phyloP scores from a whole-genome alignment of 306 rosid species.

The Fagus crenata region DNA sequence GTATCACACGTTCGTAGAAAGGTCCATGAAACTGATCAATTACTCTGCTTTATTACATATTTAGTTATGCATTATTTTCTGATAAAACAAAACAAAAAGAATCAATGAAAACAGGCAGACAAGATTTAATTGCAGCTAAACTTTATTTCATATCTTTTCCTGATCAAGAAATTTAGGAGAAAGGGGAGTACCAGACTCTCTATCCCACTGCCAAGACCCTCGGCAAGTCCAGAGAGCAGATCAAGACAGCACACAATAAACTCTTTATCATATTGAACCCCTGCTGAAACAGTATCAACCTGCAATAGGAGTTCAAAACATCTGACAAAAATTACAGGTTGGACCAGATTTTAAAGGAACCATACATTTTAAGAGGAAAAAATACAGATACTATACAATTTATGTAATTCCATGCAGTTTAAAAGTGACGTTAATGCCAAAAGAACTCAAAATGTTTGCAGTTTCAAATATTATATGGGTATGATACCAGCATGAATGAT shows the following conservation, averaged over 20 bases:
- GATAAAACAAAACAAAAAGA: neutral
- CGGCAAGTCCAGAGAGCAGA: constrained; percentile 95
- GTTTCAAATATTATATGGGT: neutral
- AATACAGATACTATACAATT: neutral
- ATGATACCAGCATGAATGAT: neutral
- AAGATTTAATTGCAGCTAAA: neutral
- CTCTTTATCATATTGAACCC: constrained; percentile 89
- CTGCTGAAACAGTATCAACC: constrained; percentile 78
- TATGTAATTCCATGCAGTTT: neutral
- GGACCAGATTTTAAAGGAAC: constrained; percentile 1
- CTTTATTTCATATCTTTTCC: neutral
- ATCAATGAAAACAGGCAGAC: neutral
- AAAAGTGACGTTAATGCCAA: neutral
- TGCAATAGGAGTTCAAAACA: constrained; percentile 49
- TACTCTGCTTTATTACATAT: too few species aligned
- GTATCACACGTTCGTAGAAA: too few species aligned
- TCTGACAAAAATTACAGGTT: constrained; percentile 15
- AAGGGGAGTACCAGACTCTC: constrained; percentile 83
- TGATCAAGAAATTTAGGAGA: constrained; percentile 15
- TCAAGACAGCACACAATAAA: constrained; percentile 95
- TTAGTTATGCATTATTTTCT: neutral
- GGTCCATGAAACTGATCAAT: too few species aligned
- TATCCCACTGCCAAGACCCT: constrained; percentile 98
- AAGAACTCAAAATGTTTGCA: neutral
- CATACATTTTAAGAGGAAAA: neutral